These are phyloP conservation scores for Pythium dissimile DNA, from an alignment of 352 stramenopile genomes.

Conservation along the genomic window DNA sequence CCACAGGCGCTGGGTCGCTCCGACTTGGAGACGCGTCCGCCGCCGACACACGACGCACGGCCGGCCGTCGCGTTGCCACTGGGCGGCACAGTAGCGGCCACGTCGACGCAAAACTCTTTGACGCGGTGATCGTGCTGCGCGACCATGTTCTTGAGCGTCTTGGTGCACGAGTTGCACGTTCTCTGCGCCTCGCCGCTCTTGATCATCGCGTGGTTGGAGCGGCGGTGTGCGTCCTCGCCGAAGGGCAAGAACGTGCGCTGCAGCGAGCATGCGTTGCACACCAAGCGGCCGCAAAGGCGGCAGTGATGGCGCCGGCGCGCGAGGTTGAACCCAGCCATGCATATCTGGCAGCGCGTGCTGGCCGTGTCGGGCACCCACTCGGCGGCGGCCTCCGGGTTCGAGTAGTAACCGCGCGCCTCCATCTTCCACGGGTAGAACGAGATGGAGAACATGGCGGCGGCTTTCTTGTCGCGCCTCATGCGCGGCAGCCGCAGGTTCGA, in stretches of 20 bases:
- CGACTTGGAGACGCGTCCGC: background rate
- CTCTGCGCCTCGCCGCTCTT: conserved; percentile 68
- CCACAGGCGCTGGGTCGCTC: background rate
- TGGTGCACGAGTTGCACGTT: conserved; percentile 64
- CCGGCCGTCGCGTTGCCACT: background rate
- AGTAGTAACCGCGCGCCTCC: conserved; percentile 65
- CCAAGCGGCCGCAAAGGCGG: conserved; percentile 64
- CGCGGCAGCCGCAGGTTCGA: conserved; percentile 1
- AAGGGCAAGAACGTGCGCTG: conserved; percentile 70
- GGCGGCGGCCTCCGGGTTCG: conserved; percentile 54
- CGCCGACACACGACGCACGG: background rate
- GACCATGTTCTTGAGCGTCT: conserved; percentile 59
- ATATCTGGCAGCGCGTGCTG: conserved; percentile 63
- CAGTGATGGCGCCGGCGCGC: conserved; percentile 84
- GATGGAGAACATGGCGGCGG: conserved; percentile 61
- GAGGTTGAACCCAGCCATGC: conserved; percentile 47
- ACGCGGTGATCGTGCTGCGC: conserved; percentile 54
- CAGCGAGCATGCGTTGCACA: conserved; percentile 66
- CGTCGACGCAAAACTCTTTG: conserved; percentile 36
- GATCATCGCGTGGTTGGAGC: conserved; percentile 59
- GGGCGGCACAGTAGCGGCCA: background rate
- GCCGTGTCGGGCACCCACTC: conserved; percentile 72
- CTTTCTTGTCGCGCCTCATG: conserved; percentile 16
- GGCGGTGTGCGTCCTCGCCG: conserved; percentile 24
- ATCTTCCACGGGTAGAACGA: conserved; percentile 79